Conservation (phyloP, 192 early-diverging fungal species). For the Dispira simplex region DNA sequence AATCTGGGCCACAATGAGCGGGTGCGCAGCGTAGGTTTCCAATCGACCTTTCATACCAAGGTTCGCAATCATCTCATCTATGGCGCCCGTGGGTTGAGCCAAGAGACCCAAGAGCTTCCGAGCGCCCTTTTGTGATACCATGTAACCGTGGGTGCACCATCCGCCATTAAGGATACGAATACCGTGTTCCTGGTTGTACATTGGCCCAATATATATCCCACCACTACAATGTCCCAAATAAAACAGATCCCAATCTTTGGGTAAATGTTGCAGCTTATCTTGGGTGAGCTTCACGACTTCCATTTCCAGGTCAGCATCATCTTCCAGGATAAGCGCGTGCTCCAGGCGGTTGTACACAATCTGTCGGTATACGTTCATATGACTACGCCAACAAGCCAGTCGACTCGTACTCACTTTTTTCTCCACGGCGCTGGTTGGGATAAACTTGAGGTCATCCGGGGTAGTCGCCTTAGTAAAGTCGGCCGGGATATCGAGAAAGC, state of each 20-base stretch:
- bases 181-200: neutral
- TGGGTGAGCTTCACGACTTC: slow-evolving; percentile 13
- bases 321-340: slow-evolving; percentile 24
- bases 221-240: slow-evolving; percentile 30
- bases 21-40: slow-evolving; percentile 18
- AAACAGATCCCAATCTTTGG: slow-evolving; percentile 23
- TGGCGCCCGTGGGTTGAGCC: neutral
- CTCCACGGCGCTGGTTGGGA: neutral
- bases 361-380: slow-evolving; percentile 24
- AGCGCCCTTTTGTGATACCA: slow-evolving; percentile 25
- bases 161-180: slow-evolving; percentile 11
- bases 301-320: slow-evolving; percentile 29
- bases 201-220: slow-evolving; percentile 14
- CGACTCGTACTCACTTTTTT: neutral
- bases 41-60: slow-evolving; percentile 20
- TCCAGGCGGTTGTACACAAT: slow-evolving; percentile 22
- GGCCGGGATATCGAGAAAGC: slow-evolving; percentile 2
- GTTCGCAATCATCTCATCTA: slow-evolving; percentile 23
- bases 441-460: neutral
- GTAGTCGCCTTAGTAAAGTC: slow-evolving; percentile 4
- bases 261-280: slow-evolving; percentile 11
- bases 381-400: slow-evolving; percentile 13
- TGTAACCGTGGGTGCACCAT: slow-evolving; percentile 28
- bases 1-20: slow-evolving; percentile 26
- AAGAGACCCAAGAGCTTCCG: slow-evolving; percentile 18